These are phyloP conservation scores for Geoglossum glabrum DNA, from an alignment of 495 filamentous ascomycete species.

Conservation along the genomic window DNA sequence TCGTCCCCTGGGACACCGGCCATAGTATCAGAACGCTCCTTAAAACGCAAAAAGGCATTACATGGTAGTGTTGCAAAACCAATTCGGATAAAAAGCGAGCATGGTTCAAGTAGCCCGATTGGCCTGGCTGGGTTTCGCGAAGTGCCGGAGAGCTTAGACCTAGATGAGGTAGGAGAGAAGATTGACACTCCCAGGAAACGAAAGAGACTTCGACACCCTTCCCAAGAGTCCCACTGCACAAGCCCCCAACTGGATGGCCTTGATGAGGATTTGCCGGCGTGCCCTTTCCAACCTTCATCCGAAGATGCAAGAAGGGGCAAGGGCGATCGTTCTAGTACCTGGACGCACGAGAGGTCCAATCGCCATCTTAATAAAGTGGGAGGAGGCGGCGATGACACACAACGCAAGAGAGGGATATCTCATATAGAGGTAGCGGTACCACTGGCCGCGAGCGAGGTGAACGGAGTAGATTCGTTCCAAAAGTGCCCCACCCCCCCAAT, in stretches of 20 bases:
- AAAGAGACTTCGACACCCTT: neutral
- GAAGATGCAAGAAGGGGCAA: neutral
- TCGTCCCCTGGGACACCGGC: conserved; percentile 7
- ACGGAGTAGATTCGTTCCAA: neutral
- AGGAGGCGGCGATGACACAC: neutral
- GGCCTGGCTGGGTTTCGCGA: conserved; percentile 8
- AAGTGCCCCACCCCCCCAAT: neutral
- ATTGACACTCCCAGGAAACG: conserved; percentile 36
- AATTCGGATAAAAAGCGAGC: conserved; percentile 13
- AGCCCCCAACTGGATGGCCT: neutral
- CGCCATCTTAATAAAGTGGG: neutral
- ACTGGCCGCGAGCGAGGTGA: neutral
- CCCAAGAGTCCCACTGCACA: neutral
- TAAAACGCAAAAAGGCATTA: conserved; percentile 11
- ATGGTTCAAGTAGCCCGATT: conserved; percentile 18
- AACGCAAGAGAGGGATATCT: neutral
- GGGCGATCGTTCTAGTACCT: neutral
- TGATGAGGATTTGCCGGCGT: neutral
- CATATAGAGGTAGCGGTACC: neutral
- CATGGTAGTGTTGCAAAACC: neutral
- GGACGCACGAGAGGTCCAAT: neutral
- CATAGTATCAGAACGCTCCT: conserved; percentile 10
- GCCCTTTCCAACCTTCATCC: neutral
- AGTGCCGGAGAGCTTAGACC: conserved; percentile 39
- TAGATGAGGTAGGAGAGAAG: conserved; percentile 44